Percentiles rank a stretch among this genome's conserved stretches.
Conservation (phyloP, 768 basidiomycete species). For the Pisolithus tinctorius region DNA sequence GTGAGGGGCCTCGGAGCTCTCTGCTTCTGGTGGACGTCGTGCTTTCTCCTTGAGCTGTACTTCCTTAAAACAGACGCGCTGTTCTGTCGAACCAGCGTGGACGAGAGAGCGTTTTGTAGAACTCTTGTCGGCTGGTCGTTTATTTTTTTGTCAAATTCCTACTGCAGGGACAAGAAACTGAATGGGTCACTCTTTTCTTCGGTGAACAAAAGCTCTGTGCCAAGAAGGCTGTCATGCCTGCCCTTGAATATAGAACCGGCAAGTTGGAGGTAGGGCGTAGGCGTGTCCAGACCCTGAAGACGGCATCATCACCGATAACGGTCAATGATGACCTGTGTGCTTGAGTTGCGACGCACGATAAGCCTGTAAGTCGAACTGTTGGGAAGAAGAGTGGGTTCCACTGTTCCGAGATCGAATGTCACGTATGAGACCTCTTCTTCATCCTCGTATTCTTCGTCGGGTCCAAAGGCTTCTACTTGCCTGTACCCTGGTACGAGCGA, state of each 20-base stretch:
- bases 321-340: not conserved
- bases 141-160: constrained; percentile 2
- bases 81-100: constrained; percentile 56
- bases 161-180: not conserved
- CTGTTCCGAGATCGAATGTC: constrained; percentile 63
- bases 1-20: not conserved
- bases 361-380: constrained; percentile 63
- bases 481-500: constrained; percentile 51
- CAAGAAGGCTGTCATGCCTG: constrained; percentile 57
- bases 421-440: constrained; percentile 56
- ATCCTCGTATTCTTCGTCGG: constrained; percentile 57
- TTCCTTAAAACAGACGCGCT: constrained; percentile 68
- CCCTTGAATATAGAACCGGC: constrained; percentile 73
- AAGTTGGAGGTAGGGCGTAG: constrained; percentile 70
- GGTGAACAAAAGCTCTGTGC: constrained; percentile 70
- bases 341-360: constrained; percentile 45
- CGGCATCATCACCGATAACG: not conserved
- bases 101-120: constrained; percentile 43
- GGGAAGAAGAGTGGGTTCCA: constrained; percentile 71
- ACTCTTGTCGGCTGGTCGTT: constrained; percentile 35
- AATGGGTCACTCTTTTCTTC: constrained; percentile 50
- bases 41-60: constrained; percentile 46
- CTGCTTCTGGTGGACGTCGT: constrained; percentile 20
- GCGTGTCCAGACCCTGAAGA: constrained; percentile 65
- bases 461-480: constrained; percentile 61